Conservation (phyloP, 306 rosid species). For the Cucumis cinereus region DNA sequence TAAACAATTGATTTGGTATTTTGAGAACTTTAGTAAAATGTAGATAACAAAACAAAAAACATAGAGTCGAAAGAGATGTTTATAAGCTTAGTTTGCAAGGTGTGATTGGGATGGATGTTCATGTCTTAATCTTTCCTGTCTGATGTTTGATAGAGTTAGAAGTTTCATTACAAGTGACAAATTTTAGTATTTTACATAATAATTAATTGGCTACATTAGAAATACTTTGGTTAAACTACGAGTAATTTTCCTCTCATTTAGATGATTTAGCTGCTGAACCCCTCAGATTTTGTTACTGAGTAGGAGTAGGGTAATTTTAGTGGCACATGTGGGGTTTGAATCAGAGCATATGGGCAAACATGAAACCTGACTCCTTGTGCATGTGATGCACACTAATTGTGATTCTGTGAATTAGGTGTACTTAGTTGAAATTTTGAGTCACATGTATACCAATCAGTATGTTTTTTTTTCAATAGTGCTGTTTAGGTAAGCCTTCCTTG, state of each 20-base stretch:
- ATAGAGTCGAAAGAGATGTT: no score
- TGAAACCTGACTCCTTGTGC: neutral
- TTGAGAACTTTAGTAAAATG: no score
- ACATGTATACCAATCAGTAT: slow-evolving; percentile 29
- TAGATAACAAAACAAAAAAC: no score
- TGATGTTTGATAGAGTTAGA: neutral
- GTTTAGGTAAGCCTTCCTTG: slow-evolving; percentile 25
- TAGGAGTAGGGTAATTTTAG: neutral
- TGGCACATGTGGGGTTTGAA: slow-evolving; percentile 1
- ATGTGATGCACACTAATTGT: slow-evolving; percentile 3
- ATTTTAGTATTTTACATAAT: neutral
- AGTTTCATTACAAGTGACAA: neutral
- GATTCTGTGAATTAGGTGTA: neutral
- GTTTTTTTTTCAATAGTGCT: slow-evolving; percentile 9
- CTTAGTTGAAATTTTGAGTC: neutral
- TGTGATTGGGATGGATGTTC: neutral
- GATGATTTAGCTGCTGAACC: neutral
- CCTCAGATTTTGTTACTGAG: neutral
- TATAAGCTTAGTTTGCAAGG: neutral
- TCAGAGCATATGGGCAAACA: neutral
- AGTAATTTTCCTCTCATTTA: neutral
- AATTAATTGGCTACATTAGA: neutral
- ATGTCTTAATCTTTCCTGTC: neutral
- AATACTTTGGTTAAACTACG: no score
- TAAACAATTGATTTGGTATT: no score